A percentile compares a stretch with the other conserved stretches of the same genome.
Conservation (phyloP, 306 rosid genomes). For the cucumber (Cucumis sativus) region Cucumber_9930_V3 NC_026657.2:24175001-24175500, state of each 20-base stretch:
- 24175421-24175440: neutral
- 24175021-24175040: constrained; percentile 79
- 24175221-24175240: neutral
- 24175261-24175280: neutral
- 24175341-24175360: neutral
- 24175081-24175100: neutral
- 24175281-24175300: neutral
- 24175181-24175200: neutral
- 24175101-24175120: neutral
- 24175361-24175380: neutral
- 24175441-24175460: neutral
- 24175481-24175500: neutral
- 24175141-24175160: neutral
- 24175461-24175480: neutral
- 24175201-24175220: neutral
- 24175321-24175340: neutral
- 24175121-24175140: neutral
- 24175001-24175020: constrained; percentile 67
- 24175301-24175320: neutral
- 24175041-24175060: constrained; percentile 21
- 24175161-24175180: neutral
- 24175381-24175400: neutral
- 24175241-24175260: neutral
- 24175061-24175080: neutral
- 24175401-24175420: neutral